phyloP scores from a whole-genome alignment of 1,284 basidiomycete genomes.

The Tilletia walkeri region DNA sequence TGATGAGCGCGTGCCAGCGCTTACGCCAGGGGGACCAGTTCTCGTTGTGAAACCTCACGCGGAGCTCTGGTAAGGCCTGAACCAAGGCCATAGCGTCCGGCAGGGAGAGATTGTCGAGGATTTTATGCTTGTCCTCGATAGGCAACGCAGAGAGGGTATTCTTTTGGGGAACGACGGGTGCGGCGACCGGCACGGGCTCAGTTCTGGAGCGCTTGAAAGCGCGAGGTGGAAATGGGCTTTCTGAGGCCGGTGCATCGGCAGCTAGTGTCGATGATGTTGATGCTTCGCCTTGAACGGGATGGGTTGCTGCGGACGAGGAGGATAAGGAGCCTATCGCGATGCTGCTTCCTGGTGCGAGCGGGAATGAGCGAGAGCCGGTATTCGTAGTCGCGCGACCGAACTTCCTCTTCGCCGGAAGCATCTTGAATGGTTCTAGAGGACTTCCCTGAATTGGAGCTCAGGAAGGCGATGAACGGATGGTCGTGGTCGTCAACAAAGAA shows the following conservation, averaged over 20 bases:
- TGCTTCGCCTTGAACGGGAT: not conserved
- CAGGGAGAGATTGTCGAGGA: slow-evolving; percentile 36
- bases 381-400: not conserved
- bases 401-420: not conserved
- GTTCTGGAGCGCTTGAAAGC: slow-evolving; percentile 1
- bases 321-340: not conserved
- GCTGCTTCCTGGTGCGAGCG: not conserved
- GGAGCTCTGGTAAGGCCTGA: slow-evolving; percentile 24
- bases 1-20: slow-evolving; percentile 28
- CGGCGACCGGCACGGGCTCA: not conserved
- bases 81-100: slow-evolving; percentile 22
- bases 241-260: not conserved
- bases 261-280: not conserved
- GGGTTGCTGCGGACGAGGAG: not conserved
- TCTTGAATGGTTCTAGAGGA: not conserved
- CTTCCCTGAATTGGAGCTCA: no score
- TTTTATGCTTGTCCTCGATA: slow-evolving; percentile 37
- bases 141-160: slow-evolving; percentile 20
- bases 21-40: slow-evolving; percentile 42
- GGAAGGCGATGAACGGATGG: no score
- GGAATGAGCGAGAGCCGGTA: not conserved
- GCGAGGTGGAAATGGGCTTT: not conserved
- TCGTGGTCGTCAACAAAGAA: no score
- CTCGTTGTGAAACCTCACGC: slow-evolving; percentile 27
- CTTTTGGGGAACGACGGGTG: not conserved